phyloP scores from a whole-genome alignment of 73 alveolate genomes.

The Blepharisma japonicum region DNA sequence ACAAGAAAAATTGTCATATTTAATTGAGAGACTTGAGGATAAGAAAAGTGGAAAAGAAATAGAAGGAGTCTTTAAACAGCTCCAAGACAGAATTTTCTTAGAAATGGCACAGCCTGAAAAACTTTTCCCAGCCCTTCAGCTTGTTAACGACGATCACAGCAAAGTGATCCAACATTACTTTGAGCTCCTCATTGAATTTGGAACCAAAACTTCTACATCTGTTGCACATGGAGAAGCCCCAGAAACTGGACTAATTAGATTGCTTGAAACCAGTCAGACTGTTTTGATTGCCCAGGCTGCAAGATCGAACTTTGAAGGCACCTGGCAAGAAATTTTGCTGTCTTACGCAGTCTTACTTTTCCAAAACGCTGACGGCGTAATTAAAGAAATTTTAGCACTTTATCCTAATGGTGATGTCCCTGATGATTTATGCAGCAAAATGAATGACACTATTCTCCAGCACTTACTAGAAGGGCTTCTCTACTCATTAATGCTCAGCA shows the following conservation, averaged over 20 bases:
- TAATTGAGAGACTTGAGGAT: background rate
- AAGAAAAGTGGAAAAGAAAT: background rate
- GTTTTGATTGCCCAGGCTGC: constrained; percentile 14
- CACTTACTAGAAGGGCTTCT: background rate
- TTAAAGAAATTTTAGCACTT: background rate
- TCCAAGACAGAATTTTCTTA: background rate
- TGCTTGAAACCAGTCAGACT: constrained; percentile 7
- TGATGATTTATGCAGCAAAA: background rate
- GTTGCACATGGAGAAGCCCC: background rate
- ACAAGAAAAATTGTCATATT: background rate
- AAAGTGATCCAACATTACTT: background rate
- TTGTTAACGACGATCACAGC: background rate
- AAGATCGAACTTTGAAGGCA: background rate
- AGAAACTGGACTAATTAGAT: background rate
- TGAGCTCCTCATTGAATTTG: background rate
- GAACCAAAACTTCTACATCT: background rate
- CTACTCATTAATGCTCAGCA: background rate
- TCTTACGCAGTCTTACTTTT: background rate
- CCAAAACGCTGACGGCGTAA: background rate
- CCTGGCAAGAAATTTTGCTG: constrained; percentile 5
- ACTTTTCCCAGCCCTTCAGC: background rate
- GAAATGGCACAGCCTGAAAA: constrained; percentile 24
- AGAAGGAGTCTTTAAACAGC: background rate
- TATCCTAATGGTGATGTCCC: background rate
- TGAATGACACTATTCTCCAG: background rate